Base-by-base conservation (phyloP, 441 rosid species). In the Gossypium gossypioides region DNA sequence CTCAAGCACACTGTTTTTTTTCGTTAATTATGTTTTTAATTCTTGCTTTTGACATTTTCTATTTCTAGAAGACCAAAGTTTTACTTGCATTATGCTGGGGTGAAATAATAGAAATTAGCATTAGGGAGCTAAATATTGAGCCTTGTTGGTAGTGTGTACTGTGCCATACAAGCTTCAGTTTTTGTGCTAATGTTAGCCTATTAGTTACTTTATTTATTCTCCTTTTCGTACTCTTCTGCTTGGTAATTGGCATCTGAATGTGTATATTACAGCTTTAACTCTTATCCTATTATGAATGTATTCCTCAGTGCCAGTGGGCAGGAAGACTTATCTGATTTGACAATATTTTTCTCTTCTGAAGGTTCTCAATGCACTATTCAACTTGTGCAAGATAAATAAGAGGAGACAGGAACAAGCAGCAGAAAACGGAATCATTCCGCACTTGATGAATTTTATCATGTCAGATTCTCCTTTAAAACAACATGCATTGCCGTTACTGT, bases 401-500 rank as follows among this genome's bases (percentile, higher is more conserved):
- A 90, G 97, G 87, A 87, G 99, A 70, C 99, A 95, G 81, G 99
- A 95, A 80, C 97, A 92, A 82, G 99, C 99, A n/a, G 97, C 97
- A 63, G 99, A 95, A 86, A 92, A 92, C 77, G 99, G 99, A 84
- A 91, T 95, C 57, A 92, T 95, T 78, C 97, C 99, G 10, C 96
- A 92, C 79, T 84, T 95, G 83, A 84, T 92, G 97, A 86, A 90
- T 77, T 84, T 95, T 72, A 82, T 95, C 27, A 81, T 88, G 84
- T 81, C 92, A 21, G 89, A 83, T 78, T 92, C 97, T 76, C 91
- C 91, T 55, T 76, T 95, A 78, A 95, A 89, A 81, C 94, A 83
- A 74, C 80, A 81, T 79, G 99, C 99, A 21, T 81, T 95, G 82
- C 95, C 97, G 46, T 84, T 92, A 62, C 81, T 95, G 61, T 95